phyloP scores from a whole-genome alignment of 2,329 filamentous ascomycete species.

The Tolypocladium paradoxum region DNA sequence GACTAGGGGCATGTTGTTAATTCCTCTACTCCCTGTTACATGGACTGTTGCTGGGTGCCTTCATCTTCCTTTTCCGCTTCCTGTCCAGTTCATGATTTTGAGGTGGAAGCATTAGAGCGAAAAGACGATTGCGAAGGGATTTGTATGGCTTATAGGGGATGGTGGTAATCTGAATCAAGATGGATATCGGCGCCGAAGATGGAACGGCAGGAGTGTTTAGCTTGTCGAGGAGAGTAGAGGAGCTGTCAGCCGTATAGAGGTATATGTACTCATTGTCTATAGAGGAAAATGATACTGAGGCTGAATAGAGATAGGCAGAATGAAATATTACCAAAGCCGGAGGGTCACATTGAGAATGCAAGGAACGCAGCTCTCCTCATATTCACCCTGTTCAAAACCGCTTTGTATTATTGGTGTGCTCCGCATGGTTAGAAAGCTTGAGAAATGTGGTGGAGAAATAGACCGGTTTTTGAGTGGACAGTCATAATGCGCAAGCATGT shows the following conservation, averaged over 20 bases:
- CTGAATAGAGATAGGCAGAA: too few relatives aligned
- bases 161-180: not conserved
- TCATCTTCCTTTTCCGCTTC: not conserved
- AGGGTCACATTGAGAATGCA: not conserved
- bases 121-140: constrained; percentile 2
- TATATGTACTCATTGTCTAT: not conserved
- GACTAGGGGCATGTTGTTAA: too few relatives aligned
- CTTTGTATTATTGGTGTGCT: too few relatives aligned
- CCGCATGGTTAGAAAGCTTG: not conserved
- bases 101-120: not conserved
- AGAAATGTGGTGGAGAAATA: not conserved
- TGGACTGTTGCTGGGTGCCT: not conserved
- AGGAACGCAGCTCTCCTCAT: not conserved
- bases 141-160: not conserved
- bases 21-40: too few relatives aligned
- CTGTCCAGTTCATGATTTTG: not conserved
- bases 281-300: not conserved
- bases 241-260: constrained; percentile 1
- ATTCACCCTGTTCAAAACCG: too few relatives aligned
- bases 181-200: not conserved
- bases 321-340: too few relatives aligned
- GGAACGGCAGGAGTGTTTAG: constrained; percentile 1
- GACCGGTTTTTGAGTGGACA: not conserved
- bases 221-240: not conserved
- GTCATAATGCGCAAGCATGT: not conserved